Evolutionary conservation across 2,329 filamentous ascomycete species (phyloP).

Genomic region (Spiromastix sp.): DNA sequence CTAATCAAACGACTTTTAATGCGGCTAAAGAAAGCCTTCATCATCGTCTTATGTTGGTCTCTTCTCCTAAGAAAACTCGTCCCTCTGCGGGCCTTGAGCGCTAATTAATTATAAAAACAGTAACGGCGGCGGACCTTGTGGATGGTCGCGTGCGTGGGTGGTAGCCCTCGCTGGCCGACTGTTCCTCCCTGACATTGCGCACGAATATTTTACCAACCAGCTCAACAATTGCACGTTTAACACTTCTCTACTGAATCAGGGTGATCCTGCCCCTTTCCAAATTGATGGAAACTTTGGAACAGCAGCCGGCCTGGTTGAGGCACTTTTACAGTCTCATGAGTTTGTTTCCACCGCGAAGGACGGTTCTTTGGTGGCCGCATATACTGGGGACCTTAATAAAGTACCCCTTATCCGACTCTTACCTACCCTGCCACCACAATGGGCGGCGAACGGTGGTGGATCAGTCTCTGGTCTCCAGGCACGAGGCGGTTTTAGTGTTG

Average conservation of each 20-base stretch:
- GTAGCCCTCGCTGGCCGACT: constrained; percentile 38
- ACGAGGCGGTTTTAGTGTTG: constrained; percentile 24
- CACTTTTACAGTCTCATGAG: constrained; percentile 32
- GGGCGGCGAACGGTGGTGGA: constrained; percentile 22
- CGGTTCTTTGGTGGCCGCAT: too few relatives aligned
- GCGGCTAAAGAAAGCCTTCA: too few relatives aligned
- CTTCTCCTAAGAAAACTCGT: constrained; percentile 21
- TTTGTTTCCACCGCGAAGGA: too few relatives aligned
- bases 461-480: constrained; percentile 22
- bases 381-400: too few relatives aligned
- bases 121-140: constrained; percentile 34
- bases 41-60: constrained; percentile 30
- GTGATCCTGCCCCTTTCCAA: constrained; percentile 31
- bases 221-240: constrained; percentile 27
- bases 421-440: constrained; percentile 23
- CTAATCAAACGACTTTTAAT: too few relatives aligned
- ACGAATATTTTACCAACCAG: constrained; percentile 24
- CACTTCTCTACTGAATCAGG: constrained; percentile 30
- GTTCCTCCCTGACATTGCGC: constrained; percentile 23
- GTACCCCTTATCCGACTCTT: constrained; percentile 22
- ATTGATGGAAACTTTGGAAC: constrained; percentile 41
- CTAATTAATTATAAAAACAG: constrained; percentile 12
- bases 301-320: constrained; percentile 34
- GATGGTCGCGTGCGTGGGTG: constrained; percentile 41
- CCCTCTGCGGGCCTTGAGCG: constrained; percentile 15